Evolutionary conservation across 108 stramenopile species (phyloP), one percentile per base, ranked within the genome.

Genomic region (Cylindrotheca fusiformis): DNA sequence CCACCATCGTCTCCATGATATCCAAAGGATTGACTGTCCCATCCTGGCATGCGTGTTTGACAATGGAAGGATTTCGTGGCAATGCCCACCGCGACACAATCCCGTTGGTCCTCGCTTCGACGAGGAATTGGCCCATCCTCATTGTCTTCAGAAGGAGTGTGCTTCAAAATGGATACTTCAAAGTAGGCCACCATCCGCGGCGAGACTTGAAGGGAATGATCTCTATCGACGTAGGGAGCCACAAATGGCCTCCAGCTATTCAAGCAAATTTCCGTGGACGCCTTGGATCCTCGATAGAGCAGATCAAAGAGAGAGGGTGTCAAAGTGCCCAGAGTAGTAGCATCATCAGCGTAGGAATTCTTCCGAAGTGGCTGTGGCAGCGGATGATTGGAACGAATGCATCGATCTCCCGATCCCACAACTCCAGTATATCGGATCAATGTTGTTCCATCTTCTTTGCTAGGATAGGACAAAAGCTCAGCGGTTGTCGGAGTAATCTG

Each of bases 1-100:
- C 87, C 81, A 24, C 94, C 90, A 65, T 92, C 90, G 65, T 92
- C 90, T 24, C 87, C 78, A 61, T 92, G 94, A 65, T 88, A 92
- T 29, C 91, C 94, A 60, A 71, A 88, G 23, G 76, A 76, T 19
- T 62, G 48, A 14, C 58, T 32, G 52, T 91, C 89, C 94, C 94
- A 95, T 6, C 94, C 94, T 4, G 94, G 90, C 90, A 95, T 91
- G 48, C 82, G 76, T 20, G 74, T 32, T 27, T 59, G 63, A 18
- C 68, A 44, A 32, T 41, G 31, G 54, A 93, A 93, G 33, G 46
- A 46, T 19, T 62, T 22, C 2, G 78, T 80, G 5, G 80, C 82
- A 36, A 93, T 28, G 3, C 91, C 91, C 47, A 93, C 73, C 10
- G 87, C 91, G 1, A 93, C 81, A 60, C 90, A 92, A 44, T 87